Conservation (phyloP, 2,329 filamentous ascomycete genomes). For the Gnomoniopsis sp. region DNA sequence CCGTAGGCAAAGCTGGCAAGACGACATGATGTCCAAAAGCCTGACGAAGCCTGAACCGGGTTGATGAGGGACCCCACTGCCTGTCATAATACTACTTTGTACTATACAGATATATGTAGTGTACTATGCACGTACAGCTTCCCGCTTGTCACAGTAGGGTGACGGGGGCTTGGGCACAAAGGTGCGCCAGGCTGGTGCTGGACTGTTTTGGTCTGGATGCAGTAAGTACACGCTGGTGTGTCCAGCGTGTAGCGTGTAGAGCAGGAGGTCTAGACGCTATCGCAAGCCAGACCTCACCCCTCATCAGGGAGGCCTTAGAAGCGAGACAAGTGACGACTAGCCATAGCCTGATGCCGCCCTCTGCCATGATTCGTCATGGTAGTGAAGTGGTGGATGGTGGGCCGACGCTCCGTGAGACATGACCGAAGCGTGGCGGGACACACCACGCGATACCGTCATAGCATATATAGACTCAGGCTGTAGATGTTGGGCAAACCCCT, state of each 20-base stretch:
- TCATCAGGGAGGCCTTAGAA: not conserved
- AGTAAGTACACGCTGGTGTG: too few species aligned
- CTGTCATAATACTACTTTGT: not conserved
- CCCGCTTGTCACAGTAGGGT: too few species aligned
- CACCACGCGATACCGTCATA: not conserved
- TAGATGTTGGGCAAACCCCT: not conserved
- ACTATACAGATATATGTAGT: too few species aligned
- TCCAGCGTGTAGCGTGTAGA: too few species aligned
- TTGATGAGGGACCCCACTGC: not conserved
- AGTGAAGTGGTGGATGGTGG: not conserved
- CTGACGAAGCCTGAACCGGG: not conserved
- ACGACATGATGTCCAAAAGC: conserved; percentile 3
- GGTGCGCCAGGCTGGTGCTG: not conserved
- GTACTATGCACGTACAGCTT: too few species aligned
- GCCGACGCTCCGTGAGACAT: not conserved
- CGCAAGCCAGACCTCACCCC: too few species aligned
- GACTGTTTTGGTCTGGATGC: too few species aligned
- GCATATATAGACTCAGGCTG: not conserved
- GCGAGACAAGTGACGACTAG: conserved; percentile 12
- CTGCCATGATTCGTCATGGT: conserved; percentile 1
- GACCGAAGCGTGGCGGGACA: not conserved
- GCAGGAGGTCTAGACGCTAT: too few species aligned
- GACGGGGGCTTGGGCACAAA: too few species aligned
- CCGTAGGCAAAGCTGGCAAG: not conserved
- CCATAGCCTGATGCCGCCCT: not conserved